Evolutionary conservation across 164 flowering plant genomes (phyloP).

Genomic region (Aristolochia contorta): DNA sequence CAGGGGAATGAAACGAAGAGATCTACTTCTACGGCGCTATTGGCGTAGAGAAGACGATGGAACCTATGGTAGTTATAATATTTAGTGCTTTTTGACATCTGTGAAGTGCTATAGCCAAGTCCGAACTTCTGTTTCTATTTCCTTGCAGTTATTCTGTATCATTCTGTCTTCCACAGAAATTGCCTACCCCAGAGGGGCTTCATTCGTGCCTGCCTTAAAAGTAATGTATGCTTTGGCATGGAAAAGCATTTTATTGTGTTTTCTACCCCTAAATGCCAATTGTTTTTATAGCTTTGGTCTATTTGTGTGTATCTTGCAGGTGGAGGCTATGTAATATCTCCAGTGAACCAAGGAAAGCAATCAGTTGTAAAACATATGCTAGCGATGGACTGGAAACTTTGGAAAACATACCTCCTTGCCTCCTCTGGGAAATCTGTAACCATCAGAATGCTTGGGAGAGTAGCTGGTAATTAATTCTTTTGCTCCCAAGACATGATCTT

Average conservation of each 20-base stretch:
- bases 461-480: constrained; percentile 50
- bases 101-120: neutral
- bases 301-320: constrained; percentile 33
- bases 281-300: neutral
- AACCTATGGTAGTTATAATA: constrained; percentile 56
- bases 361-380: constrained; percentile 93
- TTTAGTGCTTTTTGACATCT: neutral
- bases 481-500: neutral
- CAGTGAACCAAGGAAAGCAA: constrained; percentile 54
- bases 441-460: constrained; percentile 65
- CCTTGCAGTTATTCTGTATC: constrained; percentile 74
- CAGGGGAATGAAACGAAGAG: constrained; percentile 92
- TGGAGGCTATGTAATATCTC: constrained; percentile 86
- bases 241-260: neutral
- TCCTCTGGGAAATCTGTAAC: constrained; percentile 57
- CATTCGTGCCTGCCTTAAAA: constrained; percentile 91
- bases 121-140: constrained; percentile 3
- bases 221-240: constrained; percentile 64
- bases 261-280: neutral
- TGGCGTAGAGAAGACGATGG: constrained; percentile 99
- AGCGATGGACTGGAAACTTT: constrained; percentile 83
- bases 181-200: constrained; percentile 57
- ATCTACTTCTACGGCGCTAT: constrained; percentile 64
- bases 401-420: constrained; percentile 54
- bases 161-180: constrained; percentile 69